Base-by-base conservation (phyloP, 2,329 filamentous ascomycete species). In the Clonostachys rhizophaga region DNA sequence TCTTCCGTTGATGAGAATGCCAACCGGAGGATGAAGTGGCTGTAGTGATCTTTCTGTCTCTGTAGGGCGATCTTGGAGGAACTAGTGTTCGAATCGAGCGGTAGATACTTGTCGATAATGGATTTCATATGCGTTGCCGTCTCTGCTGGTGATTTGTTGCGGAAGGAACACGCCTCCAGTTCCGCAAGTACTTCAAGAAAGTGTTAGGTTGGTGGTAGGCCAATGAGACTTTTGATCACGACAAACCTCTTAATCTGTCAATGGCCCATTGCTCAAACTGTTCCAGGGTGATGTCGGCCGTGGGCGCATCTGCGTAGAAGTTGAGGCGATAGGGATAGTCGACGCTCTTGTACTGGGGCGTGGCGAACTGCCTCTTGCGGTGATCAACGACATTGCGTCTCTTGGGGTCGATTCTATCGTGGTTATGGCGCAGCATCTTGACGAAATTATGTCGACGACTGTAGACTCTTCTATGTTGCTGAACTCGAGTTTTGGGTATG, bases 201-300 rank as follows among this genome's bases (percentile, higher is more conserved):
- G 13, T 16, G 40, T 44, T 18, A 43, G 42, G 3, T 9, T 16
- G 10, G 0, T 7, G 1, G 2, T 3, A 14, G 10, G 7, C 35
- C 34, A 45, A 18, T 18, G 24, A 24, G 24, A 30, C 9, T 10
- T 30, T n/a, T 40, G 34, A 34, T 9, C 24, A 30, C 24, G 24
- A 46, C 71, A 47, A 72, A 90, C 90, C 81, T 70, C 90, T 86
- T 54, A 99, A 67, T 48, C 94, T 79, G 59, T 95, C 89, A 60
- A 99, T 97, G 11, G 91, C 94, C 94, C 94, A 99, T 78, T 96
- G 91, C 65, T 99, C 94, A 60, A 99, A 99, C 63, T 99, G 86
- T 63, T 99, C 94, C 40, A 99, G 83, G 0, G 90, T 95, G 57
- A 99, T 94, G 62, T 99, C 94, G 43, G 88, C 87, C 0, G 91